Base-by-base conservation (phyloP, 1,284 basidiomycete genomes). In the Ustilago tritici region DNA sequence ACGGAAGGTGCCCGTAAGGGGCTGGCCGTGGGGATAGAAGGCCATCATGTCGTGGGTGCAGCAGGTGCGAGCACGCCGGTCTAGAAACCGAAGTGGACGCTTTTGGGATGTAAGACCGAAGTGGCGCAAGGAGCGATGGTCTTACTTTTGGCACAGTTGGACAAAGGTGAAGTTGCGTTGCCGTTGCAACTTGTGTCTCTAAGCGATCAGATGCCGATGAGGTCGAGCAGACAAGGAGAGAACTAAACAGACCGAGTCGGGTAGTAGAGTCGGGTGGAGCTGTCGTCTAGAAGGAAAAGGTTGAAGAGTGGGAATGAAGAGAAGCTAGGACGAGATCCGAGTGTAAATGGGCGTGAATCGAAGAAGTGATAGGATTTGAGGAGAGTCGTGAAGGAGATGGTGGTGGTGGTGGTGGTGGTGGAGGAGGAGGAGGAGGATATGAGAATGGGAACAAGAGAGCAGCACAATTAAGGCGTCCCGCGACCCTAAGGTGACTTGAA, bases 381-480 rank as follows among this genome's bases (percentile, higher is more conserved):
- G 9, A 38, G 14, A 10, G 4, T 38, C 36, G 50, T 15, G 7
- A 11, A 50, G 12, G 28, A 32, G 19, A 15, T 50, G 49, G 31
- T 28, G 19, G 28, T 23, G 28, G 10, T 50, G 50, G 17, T 0
- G 17, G 23, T 17, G 31, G 31, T n/a, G 40, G n/a, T n/a, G 40
- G n/a, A 43, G 40, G n/a, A 28, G 23, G 23, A 28, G 23, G 23
- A 28, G 23, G 23, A 28, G 23, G 23, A 28, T 28, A 14, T 23
- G 11, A 65, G 60, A 32, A 31, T n/a, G 17, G 41, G 40, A 57
- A 15, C 43, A 46, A 38, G 59, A 77, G 75, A 77, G 61, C 75
- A 77, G 75, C 75, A 70, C 75, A 77, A 61, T 73, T 38, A 77
- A 77, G 75, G 75, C 75, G 75, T 77, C 71, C 65, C 72, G 47